Base-by-base conservation (phyloP, 352 stramenopile genomes). In the Blastocystis hominis region DNA sequence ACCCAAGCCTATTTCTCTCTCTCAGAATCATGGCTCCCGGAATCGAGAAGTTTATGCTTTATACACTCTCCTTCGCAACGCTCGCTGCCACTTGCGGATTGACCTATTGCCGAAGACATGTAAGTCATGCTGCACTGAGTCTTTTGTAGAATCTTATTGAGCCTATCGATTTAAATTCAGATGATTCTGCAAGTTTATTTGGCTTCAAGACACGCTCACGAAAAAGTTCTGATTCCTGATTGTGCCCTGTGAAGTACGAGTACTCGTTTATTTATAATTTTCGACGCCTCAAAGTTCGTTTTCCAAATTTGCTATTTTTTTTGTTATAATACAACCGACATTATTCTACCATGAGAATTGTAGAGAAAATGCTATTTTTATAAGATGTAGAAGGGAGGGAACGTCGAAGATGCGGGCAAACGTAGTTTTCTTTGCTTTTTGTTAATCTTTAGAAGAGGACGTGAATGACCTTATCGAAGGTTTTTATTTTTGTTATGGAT, bases 31-130 rank as follows among this genome's bases (percentile, higher is more conserved):
- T 77, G 66, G 66, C 66, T 77, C 66, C 66, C 10, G 46, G 66
- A 36, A 9, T 77, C 24, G 66, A 77, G 44, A 77, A 77, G 50
- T 53, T 77, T 30, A 53, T 77, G 66, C 66, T 77, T 24, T 77
- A 77, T 30, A 61, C 66, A 53, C 6, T 77, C 20, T 42, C 66
- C 24, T 77, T 77, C 36, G 66, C 66, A 56, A 77, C 66, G 24
- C 66, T 77, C 36, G 9, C 50, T 56, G 66, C 36, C 36, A 46
- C 50, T 38, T 77, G 66, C 36, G 66, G 66, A 55, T 40, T 77
- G 0, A 77, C 66, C 40, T 77, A 77, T 34, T 77, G 66, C 50
- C 66, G 66, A 24, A 20, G n/a, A 77, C 66, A 77, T 77, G 66
- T 77, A 36, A n/a, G 6, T 2, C 50, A 34, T 61, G 24, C 24